phyloP scores from a whole-genome alignment of 1,284 basidiomycete species.

The Leccinum subspadiceum region DNA sequence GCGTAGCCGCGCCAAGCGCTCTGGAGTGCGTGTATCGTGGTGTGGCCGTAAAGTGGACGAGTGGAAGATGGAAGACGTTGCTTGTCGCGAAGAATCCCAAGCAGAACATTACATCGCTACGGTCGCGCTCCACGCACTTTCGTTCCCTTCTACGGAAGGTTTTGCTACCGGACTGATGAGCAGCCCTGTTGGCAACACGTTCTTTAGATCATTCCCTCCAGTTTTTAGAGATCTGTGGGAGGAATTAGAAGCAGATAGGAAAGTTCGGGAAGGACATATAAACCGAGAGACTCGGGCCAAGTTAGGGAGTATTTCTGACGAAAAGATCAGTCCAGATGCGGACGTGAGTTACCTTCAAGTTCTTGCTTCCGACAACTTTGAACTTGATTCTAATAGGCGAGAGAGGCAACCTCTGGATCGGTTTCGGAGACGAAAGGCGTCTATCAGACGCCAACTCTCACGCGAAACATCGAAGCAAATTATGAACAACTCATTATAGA shows the following conservation, averaged over 20 bases:
- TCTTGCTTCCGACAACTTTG: not conserved
- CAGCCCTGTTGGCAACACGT: constrained; percentile 50
- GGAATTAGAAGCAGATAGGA: constrained; percentile 74
- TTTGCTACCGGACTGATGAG: constrained; percentile 52
- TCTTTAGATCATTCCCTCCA: constrained; percentile 73
- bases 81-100: constrained; percentile 75
- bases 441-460: constrained; percentile 10
- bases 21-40: constrained; percentile 74
- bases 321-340: constrained; percentile 45
- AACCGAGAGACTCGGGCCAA: constrained; percentile 75
- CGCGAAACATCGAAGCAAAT: constrained; percentile 28
- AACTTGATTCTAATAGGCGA: constrained; percentile 26
- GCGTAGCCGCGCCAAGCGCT: constrained; percentile 67
- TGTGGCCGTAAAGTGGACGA: constrained; percentile 60
- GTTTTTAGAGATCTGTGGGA: constrained; percentile 92
- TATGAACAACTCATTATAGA: constrained; percentile 55
- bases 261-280: constrained; percentile 57
- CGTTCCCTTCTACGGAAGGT: constrained; percentile 58
- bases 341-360: constrained; percentile 40
- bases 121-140: constrained; percentile 78
- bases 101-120: constrained; percentile 92
- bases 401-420: constrained; percentile 32
- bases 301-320: constrained; percentile 60
- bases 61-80: constrained; percentile 85
- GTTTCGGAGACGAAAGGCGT: constrained; percentile 19